Base-by-base conservation (phyloP, 306 rosid species). In the Lathyrus sativus region DNA sequence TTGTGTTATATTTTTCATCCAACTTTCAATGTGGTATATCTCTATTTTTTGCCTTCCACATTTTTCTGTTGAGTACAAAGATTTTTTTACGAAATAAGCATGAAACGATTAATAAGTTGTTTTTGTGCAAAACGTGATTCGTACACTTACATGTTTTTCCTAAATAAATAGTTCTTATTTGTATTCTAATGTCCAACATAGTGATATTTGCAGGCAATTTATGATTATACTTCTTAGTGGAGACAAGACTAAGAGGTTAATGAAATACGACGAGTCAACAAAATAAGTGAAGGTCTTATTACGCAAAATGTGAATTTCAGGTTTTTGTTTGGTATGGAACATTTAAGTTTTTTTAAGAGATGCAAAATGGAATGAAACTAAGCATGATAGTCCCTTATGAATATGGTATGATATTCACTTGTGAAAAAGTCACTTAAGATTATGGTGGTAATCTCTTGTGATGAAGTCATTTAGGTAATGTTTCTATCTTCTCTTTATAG, bases 161-260 rank as follows among this genome's bases (percentile, higher is more conserved):
- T 8, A 74, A 74, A 41, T 70, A 11, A 29, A 29, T 39, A 73
- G 54, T 62, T 26, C 29, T 49, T 57, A 46, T 68, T 68, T 48
- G 18, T 68, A 33, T 29, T 29, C 33, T 29, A 29, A 31, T 5
- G 7, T 31, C 37, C 37, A 31, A 6, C 4, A 31, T 31, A 7
- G 5, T 31, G 1, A 4, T 31, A 31, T 31, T 31, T 31, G 82
- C 88, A 93, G 96, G 83, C 86, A 90, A 62, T 93, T 93, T 76
- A 77, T 88, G 89, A 11, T 76, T 44, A 67, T 88, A 13, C 28
- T 86, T 67, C 82, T 90, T 75, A 74, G 65, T 44, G 86, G 88
- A 70, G 96, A 93, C 76, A 77, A 61, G 67, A 86, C 95, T 4
- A 96, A 96, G 13, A 82, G 90, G 77, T 78, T 92, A 62, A 78